Evolutionary conservation across 2,329 filamentous ascomycete species (phyloP).

Genomic region (Pyrenophora tritici-repentis): DNA sequence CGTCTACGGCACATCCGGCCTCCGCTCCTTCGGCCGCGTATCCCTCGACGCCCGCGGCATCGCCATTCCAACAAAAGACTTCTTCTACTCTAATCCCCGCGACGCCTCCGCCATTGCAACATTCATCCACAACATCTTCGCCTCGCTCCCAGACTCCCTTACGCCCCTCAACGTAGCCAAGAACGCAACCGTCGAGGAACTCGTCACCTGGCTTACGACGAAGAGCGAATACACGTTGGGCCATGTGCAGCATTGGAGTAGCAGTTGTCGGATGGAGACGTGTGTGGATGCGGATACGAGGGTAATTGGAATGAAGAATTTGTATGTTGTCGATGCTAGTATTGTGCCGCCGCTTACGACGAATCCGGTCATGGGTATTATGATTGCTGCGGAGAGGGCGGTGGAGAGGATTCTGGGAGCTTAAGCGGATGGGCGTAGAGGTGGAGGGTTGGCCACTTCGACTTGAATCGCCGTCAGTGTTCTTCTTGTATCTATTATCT

Average conservation of each 20-base stretch:
- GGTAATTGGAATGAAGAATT: constrained; percentile 56
- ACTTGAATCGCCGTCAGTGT: too few species aligned
- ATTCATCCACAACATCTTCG: constrained; percentile 59
- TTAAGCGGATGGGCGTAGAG: too few species aligned
- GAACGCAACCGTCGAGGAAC: constrained; percentile 54
- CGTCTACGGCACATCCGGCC: constrained; percentile 61
- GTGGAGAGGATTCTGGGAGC: constrained; percentile 54
- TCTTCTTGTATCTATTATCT: too few species aligned
- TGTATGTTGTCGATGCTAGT: constrained; percentile 59
- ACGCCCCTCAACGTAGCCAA: constrained; percentile 57
- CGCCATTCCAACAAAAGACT: constrained; percentile 41
- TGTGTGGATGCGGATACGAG: constrained; percentile 57
- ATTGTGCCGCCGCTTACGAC: constrained; percentile 58
- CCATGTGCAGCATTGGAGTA: constrained; percentile 60
- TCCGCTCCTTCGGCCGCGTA: constrained; percentile 56
- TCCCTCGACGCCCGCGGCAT: constrained; percentile 52
- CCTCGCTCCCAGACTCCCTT: constrained; percentile 51
- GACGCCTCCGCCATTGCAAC: constrained; percentile 56
- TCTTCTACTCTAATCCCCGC: constrained; percentile 53
- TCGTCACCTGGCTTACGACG: constrained; percentile 57
- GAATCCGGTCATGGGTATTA: constrained; percentile 61
- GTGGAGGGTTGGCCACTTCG: too few species aligned
- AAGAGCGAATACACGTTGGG: constrained; percentile 55
- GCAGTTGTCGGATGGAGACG: constrained; percentile 56
- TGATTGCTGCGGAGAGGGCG: constrained; percentile 59